Conservation (phyloP, 179 eudicot species). For the Nepenthes alata region DNA sequence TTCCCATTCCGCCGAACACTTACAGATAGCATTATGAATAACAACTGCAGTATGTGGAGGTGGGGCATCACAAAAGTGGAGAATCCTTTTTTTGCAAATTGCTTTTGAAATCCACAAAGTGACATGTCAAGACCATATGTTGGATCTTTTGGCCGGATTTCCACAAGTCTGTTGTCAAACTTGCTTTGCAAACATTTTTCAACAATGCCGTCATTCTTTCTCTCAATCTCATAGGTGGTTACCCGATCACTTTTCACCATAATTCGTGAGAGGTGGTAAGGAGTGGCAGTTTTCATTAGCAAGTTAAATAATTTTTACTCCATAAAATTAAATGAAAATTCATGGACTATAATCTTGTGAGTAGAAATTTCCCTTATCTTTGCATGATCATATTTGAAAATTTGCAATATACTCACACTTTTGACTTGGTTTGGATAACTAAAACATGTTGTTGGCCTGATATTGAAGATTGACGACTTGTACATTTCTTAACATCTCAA, state of each 20-base stretch:
- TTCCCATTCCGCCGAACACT: conserved; percentile 4
- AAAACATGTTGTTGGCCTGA: no score
- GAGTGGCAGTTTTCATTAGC: neutral
- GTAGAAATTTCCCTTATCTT: neutral
- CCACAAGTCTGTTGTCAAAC: conserved; percentile 9
- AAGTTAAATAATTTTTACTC: neutral
- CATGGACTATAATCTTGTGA: neutral
- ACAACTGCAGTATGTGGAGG: neutral
- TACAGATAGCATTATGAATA: neutral
- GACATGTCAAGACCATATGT: neutral
- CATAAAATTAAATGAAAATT: neutral
- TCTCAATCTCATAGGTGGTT: neutral
- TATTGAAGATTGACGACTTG: no score
- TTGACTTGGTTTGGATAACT: no score
- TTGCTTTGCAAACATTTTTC: neutral
- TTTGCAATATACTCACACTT: no score
- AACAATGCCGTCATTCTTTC: neutral
- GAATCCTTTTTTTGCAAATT: neutral
- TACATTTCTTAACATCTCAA: no score
- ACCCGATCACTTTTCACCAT: neutral
- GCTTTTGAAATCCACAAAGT: neutral
- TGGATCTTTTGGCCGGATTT: conserved; percentile 5
- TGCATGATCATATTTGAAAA: neutral
- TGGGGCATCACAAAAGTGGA: conserved; percentile 3
- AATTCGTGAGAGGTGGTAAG: neutral